These are phyloP conservation scores for Apophysomyces ossiformis DNA, from an alignment of 371 early-diverging fungal species.

Conservation along the genomic window DNA sequence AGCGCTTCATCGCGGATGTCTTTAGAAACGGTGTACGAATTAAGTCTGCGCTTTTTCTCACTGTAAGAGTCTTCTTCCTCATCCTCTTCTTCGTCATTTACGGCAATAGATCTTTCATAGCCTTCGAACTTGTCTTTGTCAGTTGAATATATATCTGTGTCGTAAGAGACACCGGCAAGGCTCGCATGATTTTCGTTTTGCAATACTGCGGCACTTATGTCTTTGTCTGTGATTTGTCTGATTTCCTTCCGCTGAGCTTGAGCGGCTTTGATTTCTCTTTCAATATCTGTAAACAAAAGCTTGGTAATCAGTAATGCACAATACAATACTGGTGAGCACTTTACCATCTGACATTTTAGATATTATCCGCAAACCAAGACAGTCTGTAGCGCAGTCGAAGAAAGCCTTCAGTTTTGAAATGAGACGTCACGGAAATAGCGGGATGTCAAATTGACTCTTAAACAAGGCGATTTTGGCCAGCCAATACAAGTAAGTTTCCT, in stretches of 20 bases:
- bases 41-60: conserved; percentile 54
- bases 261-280: conserved; percentile 64
- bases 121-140: conserved; percentile 66
- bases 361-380: conserved; percentile 4
- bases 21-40: conserved; percentile 85
- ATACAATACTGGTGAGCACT: neutral
- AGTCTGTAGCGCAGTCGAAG: neutral
- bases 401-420: too few species aligned
- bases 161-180: conserved; percentile 68
- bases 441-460: too few species aligned
- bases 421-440: too few species aligned
- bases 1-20: conserved; percentile 69
- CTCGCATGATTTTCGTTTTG: conserved; percentile 59
- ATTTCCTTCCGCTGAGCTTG: conserved; percentile 59
- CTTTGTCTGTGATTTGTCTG: conserved; percentile 41
- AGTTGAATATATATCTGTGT: conserved; percentile 79
- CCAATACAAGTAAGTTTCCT: too few species aligned
- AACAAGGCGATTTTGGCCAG: too few species aligned
- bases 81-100: conserved; percentile 64
- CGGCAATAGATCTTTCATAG: conserved; percentile 71
- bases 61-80: conserved; percentile 47
- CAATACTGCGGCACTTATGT: conserved; percentile 45
- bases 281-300: conserved; percentile 49
- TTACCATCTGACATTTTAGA: conserved; percentile 23
- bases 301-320: neutral